Conservation (phyloP, 2,329 filamentous ascomycete species). For the Alternaria sp. region DNA sequence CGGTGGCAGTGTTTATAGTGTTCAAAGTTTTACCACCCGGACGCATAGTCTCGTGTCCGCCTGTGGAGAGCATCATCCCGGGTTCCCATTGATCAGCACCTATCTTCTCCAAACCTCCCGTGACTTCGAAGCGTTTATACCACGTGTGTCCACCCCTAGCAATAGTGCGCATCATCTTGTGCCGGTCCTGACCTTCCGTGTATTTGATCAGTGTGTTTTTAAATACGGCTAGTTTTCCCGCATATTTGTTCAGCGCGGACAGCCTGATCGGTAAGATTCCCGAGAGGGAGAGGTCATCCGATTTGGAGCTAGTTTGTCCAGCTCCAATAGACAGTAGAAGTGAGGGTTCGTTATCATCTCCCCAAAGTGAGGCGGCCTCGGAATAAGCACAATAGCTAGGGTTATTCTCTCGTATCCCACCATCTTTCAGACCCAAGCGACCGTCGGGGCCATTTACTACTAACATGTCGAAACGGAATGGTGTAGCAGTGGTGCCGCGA, state of each 20-base stretch:
- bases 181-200: too few relatives aligned
- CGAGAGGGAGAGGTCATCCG: fast-evolving
- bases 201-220: not conserved
- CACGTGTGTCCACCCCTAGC: not conserved
- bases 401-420: not conserved
- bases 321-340: not conserved
- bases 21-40: too few relatives aligned
- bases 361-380: not conserved
- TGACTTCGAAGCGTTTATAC: not conserved
- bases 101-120: not conserved
- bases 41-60: too few relatives aligned
- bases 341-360: fast-evolving
- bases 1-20: not conserved
- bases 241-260: not conserved
- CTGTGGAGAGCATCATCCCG: too few relatives aligned
- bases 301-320: fast-evolving
- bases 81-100: not conserved
- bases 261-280: fast-evolving
- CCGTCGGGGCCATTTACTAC: fast-evolving
- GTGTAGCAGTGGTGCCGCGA: too few relatives aligned
- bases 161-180: not conserved
- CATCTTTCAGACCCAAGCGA: fast-evolving
- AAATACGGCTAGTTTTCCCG: fast-evolving
- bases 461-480: too few relatives aligned
- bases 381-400: not conserved